phyloP scores from a whole-genome alignment of 345 rosid species.

The Eucalyptus cladocalyx region DNA sequence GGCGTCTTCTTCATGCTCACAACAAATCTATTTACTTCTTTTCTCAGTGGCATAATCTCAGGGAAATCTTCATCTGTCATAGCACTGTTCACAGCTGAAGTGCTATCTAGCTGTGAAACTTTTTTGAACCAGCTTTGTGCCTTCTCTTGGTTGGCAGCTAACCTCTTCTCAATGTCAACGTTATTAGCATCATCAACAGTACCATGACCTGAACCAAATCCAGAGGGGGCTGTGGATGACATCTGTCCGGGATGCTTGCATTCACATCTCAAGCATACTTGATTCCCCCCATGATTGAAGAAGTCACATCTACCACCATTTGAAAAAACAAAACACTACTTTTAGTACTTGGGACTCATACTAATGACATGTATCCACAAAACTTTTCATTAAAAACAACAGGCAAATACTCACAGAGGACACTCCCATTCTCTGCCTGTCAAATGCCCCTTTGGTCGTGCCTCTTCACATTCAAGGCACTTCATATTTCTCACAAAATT shows the following conservation, averaged over 20 bases:
- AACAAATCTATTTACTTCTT: conserved; percentile 89
- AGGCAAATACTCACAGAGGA: conserved; percentile 70
- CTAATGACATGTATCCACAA: background rate
- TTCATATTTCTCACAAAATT: conserved; percentile 82
- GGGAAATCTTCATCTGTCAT: conserved; percentile 83
- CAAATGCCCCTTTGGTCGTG: conserved; percentile 73
- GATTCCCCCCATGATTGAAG: conserved; percentile 65
- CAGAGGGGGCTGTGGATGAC: conserved; percentile 10
- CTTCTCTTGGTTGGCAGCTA: conserved; percentile 75
- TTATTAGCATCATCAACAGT: conserved; percentile 11
- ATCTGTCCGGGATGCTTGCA: conserved; percentile 57
- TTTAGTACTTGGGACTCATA: background rate
- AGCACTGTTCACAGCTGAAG: conserved; percentile 37
- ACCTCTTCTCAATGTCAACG: conserved; percentile 32
- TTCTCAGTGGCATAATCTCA: conserved; percentile 89
- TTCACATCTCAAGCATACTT: conserved; percentile 88
- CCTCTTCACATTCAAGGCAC: conserved; percentile 86
- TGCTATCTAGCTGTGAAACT: conserved; percentile 47
- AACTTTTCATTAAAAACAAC: background rate
- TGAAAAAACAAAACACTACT: background rate
- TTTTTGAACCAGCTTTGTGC: conserved; percentile 72
- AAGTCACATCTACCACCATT: conserved; percentile 68
- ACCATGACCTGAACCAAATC: conserved; percentile 10
- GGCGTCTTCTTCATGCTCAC: conserved; percentile 89
- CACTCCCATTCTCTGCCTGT: conserved; percentile 96